Conservation (phyloP, 2,329 filamentous ascomycete genomes). For the Emydomyces testavorans region DNA sequence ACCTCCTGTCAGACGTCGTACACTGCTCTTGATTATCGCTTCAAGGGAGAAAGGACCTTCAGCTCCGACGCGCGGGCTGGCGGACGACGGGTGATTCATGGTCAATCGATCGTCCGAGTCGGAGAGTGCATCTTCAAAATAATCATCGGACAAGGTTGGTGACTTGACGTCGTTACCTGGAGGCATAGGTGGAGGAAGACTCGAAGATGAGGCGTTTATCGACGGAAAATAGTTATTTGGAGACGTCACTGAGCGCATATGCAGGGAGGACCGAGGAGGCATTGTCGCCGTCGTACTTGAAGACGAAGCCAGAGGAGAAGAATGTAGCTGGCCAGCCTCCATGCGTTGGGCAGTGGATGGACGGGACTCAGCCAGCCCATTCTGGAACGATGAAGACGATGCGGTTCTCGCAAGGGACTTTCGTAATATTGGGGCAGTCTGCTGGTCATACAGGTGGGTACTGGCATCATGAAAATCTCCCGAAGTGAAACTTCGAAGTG, state of each 20-base stretch:
- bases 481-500: constrained; percentile 39
- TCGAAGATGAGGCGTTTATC: constrained; percentile 21
- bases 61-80: constrained; percentile 26
- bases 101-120: constrained; percentile 61
- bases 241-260: constrained; percentile 74
- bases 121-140: constrained; percentile 64
- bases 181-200: constrained; percentile 16
- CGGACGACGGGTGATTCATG: constrained; percentile 20
- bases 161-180: constrained; percentile 44
- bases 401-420: constrained; percentile 64
- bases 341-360: constrained; percentile 44
- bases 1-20: constrained; percentile 39
- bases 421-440: constrained; percentile 79
- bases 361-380: constrained; percentile 65
- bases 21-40: constrained; percentile 36
- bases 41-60: constrained; percentile 36
- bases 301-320: constrained; percentile 36
- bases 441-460: constrained; percentile 81
- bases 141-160: constrained; percentile 64
- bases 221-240: constrained; percentile 47
- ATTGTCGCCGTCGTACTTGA: constrained; percentile 38
- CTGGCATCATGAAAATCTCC: constrained; percentile 59
- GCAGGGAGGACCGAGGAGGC: constrained; percentile 53
- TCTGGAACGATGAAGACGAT: constrained; percentile 67
- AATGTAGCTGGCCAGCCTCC: constrained; percentile 46